Evolutionary conservation across 441 rosid genomes (phyloP), one percentile per base, ranked within the genome.

Genomic region (Erysimum cheiri): DNA sequence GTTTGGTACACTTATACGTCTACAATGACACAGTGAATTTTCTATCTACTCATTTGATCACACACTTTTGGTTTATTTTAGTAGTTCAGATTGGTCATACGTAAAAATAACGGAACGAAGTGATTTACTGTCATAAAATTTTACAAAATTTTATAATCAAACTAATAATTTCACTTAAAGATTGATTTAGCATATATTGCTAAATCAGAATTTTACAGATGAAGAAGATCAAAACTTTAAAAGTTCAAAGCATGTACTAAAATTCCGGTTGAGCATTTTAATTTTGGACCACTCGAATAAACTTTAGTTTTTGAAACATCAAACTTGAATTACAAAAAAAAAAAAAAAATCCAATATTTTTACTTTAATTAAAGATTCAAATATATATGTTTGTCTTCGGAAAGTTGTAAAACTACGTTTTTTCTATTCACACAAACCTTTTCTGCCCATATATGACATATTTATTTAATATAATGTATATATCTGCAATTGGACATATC

Each of bases 381-480:
- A 41, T 62, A 68, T 62, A 41, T 62, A 68, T 62, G 74, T 55
- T 61, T 47, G 59, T 47, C 28, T 62, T 31, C 7, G 40, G 50
- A 63, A 62, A 63, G 74, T 63, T 47, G 48, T 8, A 67, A 46
- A 67, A 44, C 11, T 49, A 50, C 55, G 66, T 73, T 43, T 24
- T 44, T 15, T 2, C 10, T 52, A 17, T 60, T 60, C 52, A 60
- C 29, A 29, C 59, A 55, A 72, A 54, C 52, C 8, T 61, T 72
- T 29, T 47, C 12, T 6, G 57, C 70, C 60, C n/a, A n/a, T 26
- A 60, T 24, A 74, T 60, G 73, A 43, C 43, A 60, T 53, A 53
- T 4, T 33, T 7, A 35, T 48, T 22, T 22, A 22, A 62, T 41
- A 9, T 26, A n/a, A 64, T 15, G 3, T 22, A 24, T 24, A 67